Evolutionary conservation across 805 yeast genomes (phyloP).

Genomic region (Lipomyces starkeyi): DNA sequence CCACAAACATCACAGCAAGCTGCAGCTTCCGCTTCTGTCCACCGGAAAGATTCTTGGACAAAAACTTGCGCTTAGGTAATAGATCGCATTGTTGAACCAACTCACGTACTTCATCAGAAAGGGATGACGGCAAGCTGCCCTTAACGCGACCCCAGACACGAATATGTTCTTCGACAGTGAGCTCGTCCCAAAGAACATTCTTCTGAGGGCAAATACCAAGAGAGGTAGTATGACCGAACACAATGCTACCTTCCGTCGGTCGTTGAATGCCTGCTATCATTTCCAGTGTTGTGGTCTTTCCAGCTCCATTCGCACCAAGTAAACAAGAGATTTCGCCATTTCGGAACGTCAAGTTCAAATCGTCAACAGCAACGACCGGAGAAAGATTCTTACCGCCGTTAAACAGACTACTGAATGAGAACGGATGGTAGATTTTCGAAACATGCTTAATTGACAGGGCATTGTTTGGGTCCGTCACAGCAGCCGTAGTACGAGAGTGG

Average conservation of each 20-base stretch:
- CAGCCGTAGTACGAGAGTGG: conserved; percentile 30
- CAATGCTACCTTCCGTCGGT: conserved; percentile 42
- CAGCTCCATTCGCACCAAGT: conserved; percentile 49
- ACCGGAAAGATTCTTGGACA: conserved; percentile 44
- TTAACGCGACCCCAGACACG: conserved; percentile 47
- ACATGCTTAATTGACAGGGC: conserved; percentile 41
- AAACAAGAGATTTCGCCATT: conserved; percentile 46
- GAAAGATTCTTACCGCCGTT: conserved; percentile 22
- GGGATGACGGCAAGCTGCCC: conserved; percentile 38
- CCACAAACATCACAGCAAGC: conserved; percentile 48
- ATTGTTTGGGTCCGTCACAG: conserved; percentile 28
- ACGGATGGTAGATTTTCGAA: conserved; percentile 42
- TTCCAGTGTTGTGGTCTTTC: conserved; percentile 49
- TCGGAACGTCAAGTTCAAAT: conserved; percentile 41
- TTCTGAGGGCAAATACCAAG: conserved; percentile 49
- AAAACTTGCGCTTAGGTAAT: conserved; percentile 37
- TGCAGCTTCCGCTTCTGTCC: conserved; percentile 49
- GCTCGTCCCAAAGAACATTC: conserved; percentile 47
- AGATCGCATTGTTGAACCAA: conserved; percentile 45
- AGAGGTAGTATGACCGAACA: conserved; percentile 38
- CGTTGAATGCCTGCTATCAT: conserved; percentile 47
- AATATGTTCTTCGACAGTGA: conserved; percentile 47
- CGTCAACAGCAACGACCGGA: conserved; percentile 44
- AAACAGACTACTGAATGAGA: conserved; percentile 26
- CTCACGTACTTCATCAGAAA: conserved; percentile 32